phyloP scores from a whole-genome alignment of 1,284 basidiomycete species.

The Rhodotorula sp. region DNA sequence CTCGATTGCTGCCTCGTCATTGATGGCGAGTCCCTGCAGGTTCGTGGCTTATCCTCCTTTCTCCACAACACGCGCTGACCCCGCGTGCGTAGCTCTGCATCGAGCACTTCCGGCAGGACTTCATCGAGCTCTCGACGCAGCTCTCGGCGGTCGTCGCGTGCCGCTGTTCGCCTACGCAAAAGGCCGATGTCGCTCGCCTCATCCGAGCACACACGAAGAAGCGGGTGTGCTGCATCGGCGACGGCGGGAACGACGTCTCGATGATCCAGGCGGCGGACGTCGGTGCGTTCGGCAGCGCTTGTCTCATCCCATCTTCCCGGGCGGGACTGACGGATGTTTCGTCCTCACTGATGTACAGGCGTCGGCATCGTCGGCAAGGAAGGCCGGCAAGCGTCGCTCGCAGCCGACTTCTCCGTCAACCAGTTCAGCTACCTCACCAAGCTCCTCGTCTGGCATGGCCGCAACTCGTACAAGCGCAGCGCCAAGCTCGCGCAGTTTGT shows the following conservation, averaged over 20 bases:
- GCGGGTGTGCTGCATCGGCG: constrained; percentile 95
- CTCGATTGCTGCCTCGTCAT: constrained; percentile 97
- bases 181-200: constrained; percentile 91
- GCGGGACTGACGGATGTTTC: background rate
- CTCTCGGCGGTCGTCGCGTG: constrained; percentile 95
- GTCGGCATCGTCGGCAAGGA: constrained; percentile 99
- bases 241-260: constrained; percentile 92
- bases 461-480: constrained; percentile 96
- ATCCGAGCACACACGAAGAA: constrained; percentile 89
- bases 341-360: constrained; percentile 56
- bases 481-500: constrained; percentile 98
- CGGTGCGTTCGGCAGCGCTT: constrained; percentile 60
- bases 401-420: constrained; percentile 95
- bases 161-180: constrained; percentile 97
- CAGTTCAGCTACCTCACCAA: constrained; percentile 96
- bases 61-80: too few species aligned
- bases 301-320: background rate
- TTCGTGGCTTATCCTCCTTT: constrained; percentile 45
- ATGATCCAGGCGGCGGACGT: constrained; percentile 96
- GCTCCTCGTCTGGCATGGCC: constrained; percentile 92
- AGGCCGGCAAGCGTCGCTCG: constrained; percentile 95
- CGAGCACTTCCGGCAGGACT: constrained; percentile 86
- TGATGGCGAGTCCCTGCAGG: constrained; percentile 95
- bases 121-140: constrained; percentile 93
- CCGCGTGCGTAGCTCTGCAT: constrained; percentile 68